These are phyloP conservation scores for Fraxinus platypoda DNA, from an alignment of 305 asterid species.

Conservation along the genomic window DNA sequence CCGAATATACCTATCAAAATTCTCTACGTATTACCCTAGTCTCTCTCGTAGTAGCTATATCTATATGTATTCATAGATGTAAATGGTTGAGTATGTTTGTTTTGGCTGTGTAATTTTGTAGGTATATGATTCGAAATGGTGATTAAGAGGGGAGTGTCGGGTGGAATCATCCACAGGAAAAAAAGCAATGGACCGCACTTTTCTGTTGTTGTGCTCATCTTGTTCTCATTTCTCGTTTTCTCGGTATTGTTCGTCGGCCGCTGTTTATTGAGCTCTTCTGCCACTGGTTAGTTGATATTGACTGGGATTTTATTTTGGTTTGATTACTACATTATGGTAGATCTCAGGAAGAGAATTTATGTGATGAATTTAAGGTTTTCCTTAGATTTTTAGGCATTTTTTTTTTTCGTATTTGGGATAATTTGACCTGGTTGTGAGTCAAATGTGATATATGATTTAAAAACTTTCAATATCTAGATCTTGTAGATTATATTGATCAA, in stretches of 20 bases:
- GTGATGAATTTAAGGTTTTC: not conserved
- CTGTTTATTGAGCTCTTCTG: constrained; percentile 37
- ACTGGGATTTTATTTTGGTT: not conserved
- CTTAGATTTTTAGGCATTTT: not conserved
- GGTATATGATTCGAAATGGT: constrained; percentile 51
- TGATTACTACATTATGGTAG: not conserved
- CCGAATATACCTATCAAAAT: not conserved
- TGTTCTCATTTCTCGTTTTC: constrained; percentile 51
- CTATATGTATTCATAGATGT: not conserved
- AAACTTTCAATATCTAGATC: too few relatives aligned
- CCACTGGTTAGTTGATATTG: constrained; percentile 46
- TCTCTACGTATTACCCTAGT: constrained; percentile 14
- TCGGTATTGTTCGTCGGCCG: constrained; percentile 52
- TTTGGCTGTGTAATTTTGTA: constrained; percentile 26
- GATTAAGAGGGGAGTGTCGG: constrained; percentile 55
- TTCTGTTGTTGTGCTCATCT: constrained; percentile 35
- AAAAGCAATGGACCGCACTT: constrained; percentile 56
- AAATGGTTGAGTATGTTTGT: constrained; percentile 15
- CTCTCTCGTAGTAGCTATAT: constrained; percentile 7
- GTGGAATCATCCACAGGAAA: constrained; percentile 34
- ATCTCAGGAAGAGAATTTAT: not conserved
- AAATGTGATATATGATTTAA: not conserved
- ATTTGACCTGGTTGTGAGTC: not conserved
- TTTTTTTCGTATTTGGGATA: not conserved
- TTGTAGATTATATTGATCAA: too few relatives aligned